Evolutionary conservation across 2,329 filamentous ascomycete species (phyloP).

Genomic region (Aphanocladium album): DNA sequence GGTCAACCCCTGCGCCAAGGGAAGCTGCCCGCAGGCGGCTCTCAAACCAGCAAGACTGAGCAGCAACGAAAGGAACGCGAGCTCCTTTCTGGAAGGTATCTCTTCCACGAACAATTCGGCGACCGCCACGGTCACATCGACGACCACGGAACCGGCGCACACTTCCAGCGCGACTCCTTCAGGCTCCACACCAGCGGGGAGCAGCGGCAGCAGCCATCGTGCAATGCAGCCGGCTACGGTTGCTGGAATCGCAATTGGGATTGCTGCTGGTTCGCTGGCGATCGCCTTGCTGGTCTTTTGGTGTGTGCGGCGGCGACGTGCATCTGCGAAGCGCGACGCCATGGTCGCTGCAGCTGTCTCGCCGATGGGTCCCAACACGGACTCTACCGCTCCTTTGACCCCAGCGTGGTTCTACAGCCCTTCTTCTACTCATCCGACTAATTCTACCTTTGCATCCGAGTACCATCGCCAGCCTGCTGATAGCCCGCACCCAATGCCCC

Average conservation of each 20-base stretch:
- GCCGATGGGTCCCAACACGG: not conserved
- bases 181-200: not conserved
- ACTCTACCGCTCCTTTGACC: not conserved
- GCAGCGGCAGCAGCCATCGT: not conserved
- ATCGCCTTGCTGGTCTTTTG: conserved; percentile 5
- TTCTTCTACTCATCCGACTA: not conserved
- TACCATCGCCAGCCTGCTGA: not conserved
- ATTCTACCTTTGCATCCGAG: not conserved
- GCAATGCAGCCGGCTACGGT: conserved; percentile 15
- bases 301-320: not conserved
- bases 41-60: conserved; percentile 25
- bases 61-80: conserved; percentile 11
- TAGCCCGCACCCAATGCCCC: not conserved
- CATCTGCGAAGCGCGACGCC: not conserved
- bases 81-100: not conserved
- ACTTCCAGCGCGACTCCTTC: not conserved
- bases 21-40: conserved; percentile 21
- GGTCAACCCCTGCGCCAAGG: conserved; percentile 19
- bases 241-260: conserved; percentile 19
- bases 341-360: not conserved
- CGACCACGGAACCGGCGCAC: not conserved
- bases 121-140: not conserved
- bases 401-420: not conserved
- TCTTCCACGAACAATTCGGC: not conserved
- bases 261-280: conserved; percentile 7